These are phyloP conservation scores for Hypoxylon sp. DNA, from an alignment of 2,329 filamentous ascomycete genomes.

Conservation along the genomic window DNA sequence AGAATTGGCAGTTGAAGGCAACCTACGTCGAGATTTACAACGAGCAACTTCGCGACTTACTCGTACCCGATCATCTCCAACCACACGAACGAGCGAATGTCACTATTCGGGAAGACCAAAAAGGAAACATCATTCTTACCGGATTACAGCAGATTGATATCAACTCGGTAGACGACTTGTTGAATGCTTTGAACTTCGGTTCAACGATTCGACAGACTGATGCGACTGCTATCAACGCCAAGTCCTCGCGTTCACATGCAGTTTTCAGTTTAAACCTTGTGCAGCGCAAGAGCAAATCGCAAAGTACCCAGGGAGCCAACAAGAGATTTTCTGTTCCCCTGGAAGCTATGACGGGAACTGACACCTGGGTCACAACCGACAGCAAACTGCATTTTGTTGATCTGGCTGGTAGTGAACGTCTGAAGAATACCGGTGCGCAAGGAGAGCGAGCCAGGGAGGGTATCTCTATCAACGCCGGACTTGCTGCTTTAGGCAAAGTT, in stretches of 20 bases:
- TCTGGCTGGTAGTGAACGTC: conserved; percentile 92
- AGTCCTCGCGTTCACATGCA: conserved; percentile 96
- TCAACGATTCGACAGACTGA: conserved; percentile 96
- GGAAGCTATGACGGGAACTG: conserved; percentile 79
- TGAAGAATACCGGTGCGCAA: conserved; percentile 97
- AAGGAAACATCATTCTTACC: conserved; percentile 93
- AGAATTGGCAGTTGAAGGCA: conserved; percentile 90
- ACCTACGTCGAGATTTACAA: conserved; percentile 99
- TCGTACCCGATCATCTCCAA: conserved; percentile 80
- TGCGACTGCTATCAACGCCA: conserved; percentile 95
- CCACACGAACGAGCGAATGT: conserved; percentile 79
- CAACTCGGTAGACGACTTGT: conserved; percentile 90
- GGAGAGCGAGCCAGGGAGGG: conserved; percentile 95
- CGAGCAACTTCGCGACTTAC: conserved; percentile 90
- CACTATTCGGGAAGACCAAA: conserved; percentile 93
- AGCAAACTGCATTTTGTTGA: conserved; percentile 99
- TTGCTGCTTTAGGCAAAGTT: conserved; percentile 95
- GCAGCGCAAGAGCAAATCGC: conserved; percentile 77
- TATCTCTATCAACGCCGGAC: conserved; percentile 96
- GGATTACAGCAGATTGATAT: conserved; percentile 89
- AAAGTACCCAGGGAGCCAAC: conserved; percentile 69
- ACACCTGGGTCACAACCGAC: conserved; percentile 84
- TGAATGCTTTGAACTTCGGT: conserved; percentile 90
- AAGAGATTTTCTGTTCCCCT: conserved; percentile 89
- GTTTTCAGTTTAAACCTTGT: conserved; percentile 96